Percentiles rank a stretch among this genome's conserved stretches.
Evolutionary conservation across 768 basidiomycete species (phyloP).

Genomic region (Kwoniella bestiolae): DNA sequence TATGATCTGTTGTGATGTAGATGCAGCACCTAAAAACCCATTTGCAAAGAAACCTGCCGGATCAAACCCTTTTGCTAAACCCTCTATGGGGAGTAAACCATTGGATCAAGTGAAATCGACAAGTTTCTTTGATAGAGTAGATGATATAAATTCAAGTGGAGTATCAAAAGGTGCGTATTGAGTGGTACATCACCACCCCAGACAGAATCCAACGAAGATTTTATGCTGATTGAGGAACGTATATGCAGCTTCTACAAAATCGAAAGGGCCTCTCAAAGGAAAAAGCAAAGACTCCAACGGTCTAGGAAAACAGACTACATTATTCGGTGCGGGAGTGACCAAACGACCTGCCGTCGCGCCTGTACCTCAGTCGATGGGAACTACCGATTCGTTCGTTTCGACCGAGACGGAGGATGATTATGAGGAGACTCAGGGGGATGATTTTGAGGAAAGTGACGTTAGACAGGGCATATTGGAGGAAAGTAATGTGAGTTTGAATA

Average conservation of each 20-base stretch:
- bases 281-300: constrained; percentile 16
- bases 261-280: constrained; percentile 13
- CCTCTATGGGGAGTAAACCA: constrained; percentile 29
- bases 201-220: not conserved
- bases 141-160: constrained; percentile 49
- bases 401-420: constrained; percentile 26
- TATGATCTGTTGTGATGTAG: too few relatives aligned
- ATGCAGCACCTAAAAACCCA: constrained; percentile 49
- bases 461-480: constrained; percentile 30
- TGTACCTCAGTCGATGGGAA: constrained; percentile 9
- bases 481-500: constrained; percentile 18
- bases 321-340: constrained; percentile 32
- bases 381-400: constrained; percentile 24
- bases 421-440: too few relatives aligned
- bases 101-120: constrained; percentile 53
- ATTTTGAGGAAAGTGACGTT: constrained; percentile 16
- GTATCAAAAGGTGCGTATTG: constrained; percentile 36
- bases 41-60: constrained; percentile 50
- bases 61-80: constrained; percentile 56
- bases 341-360: constrained; percentile 29
- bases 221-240: not conserved
- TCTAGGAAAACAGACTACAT: constrained; percentile 45
- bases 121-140: constrained; percentile 56
- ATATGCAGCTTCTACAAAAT: constrained; percentile 12
- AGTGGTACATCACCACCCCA: constrained; percentile 10